Evolutionary conservation across 345 rosid genomes (phyloP), one percentile per base, ranked within the genome.

Genomic region (Populus davidiana): DNA sequence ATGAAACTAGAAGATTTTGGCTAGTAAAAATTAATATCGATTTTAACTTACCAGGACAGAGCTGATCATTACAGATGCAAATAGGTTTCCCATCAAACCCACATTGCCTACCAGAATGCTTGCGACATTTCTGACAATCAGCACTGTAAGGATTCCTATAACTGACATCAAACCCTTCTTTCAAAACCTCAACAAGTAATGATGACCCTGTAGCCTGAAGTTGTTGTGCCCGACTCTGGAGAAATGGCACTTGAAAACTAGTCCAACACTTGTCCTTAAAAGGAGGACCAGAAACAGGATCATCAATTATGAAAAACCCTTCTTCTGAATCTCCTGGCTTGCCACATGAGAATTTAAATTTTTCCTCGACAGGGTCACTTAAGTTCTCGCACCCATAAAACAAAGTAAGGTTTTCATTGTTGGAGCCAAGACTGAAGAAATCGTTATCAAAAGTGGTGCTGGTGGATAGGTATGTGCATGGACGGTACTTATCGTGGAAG

Each of bases 21-120:
- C 49, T 3, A 13, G 5, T 13, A 0, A 27, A 27, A 13, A 31
- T 33, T 33, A 33, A 33, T 0, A 18, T 7, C 18, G 38, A 67
- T 11, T 38, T 8, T 21, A 14, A 25, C 69, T 70, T 43, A 74
- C 84, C 79, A 69, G 74, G 71, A 67, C 91, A 88, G 29, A 79
- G 36, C 17, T 36, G 75, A 77, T 79, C 81, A 17, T 72, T 74
- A 56, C 87, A 83, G 31, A 83, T 75, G 63, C 89, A 83, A 14
- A 85, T 49, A 3, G 80, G 70, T 17, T 31, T 31, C 13, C 79
- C 31, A 74, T 83, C 87, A 77, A 86, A 85, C 75, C 87, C 89
- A n/a, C 91, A 85, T 12, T 72, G 47, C 21, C 88, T 78, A 23
- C 79, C 79, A 9, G 75, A 76, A 33, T 64, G 61, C 39, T 31